Evolutionary conservation across 768 basidiomycete genomes (phyloP), one percentile per base, ranked within the genome.

Genomic region (Lactarius hatsudake): DNA sequence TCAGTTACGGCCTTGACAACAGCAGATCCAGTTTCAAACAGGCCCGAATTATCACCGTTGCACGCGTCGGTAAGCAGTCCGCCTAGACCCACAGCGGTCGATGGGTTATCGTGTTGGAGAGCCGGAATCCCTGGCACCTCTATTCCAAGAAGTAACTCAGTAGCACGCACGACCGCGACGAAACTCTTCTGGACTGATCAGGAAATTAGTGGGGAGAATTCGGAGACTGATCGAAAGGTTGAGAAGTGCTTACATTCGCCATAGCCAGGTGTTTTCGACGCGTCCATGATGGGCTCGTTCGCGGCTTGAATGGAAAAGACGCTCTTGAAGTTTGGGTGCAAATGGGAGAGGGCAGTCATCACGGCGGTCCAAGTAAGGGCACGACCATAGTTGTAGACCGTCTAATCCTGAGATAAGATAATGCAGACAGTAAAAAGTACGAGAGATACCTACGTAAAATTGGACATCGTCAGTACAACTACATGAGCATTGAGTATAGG

Each of bases 341-440:
- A 76, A 71, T 93, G 91, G 1, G 88, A 78, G 5, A 93, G 78
- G 12, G 82, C 76, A 0, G 91, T 88, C 87, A 93, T 92, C 23
- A 93, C 88, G 15, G 86, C 86, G 0, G 90, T 86, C 91, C 91
- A 93, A n/a, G 87, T 77, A 56, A 93, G 78, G 9, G 91, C 91
- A 7, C 91, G 87, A 66, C 86, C 83, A 69, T 90, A 93, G 74
- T 93, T 93, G 61, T 83, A 79, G 5, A 79, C 78, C 2, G 87
- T 92, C 90, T 90, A 72, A 43, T 30, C 38, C 34, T 28, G 67
- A 48, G n/a, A 32, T 56, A 1, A 53, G 63, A 26, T 56, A 70
- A 65, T 63, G 59, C 34, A n/a, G 17, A 42, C 1, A 1, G 30
- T 5, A 32, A 17, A n/a, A 38, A 2, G 23, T 61, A 53, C 15